Evolutionary conservation across 306 rosid species (phyloP), one percentile per base, ranked within the genome.

Genomic region (Luffa acutangula): DNA sequence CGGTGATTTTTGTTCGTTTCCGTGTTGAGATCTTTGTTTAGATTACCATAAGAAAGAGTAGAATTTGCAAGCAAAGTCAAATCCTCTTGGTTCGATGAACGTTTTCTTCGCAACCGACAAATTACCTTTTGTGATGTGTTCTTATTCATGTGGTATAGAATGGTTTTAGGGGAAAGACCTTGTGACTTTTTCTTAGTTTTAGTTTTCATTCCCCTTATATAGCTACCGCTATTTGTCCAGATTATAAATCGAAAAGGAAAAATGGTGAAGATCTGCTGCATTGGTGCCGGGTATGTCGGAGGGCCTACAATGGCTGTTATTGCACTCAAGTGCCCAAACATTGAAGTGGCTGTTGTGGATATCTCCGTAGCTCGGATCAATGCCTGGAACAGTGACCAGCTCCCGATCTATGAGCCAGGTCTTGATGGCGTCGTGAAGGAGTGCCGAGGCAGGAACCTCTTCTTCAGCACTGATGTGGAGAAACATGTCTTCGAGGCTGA

Each of bases 251-350:
- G 81, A 80, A 80, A 72, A 51, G 75, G 39, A 58, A 89, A 87
- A 81, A 95, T 95, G 98, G 98, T 95, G 96, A 95, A 95, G 92
- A 92, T 95, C 87, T 95, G 98, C 82, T 95, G 98, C 87, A 95
- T 95, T 89, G 98, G 98, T 83, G 98, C 98, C 43, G 97, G 98
- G 76, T 95, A 95, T 88, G 98, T 95, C 12, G 98, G 98, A 48
- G 98, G 98, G 34, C 98, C 98, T 34, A 95, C 98, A 57, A 95
- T 95, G 98, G 98, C 98, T 6, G 93, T 95, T 66, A 95, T 95
- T 84, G 98, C 98, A 75, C 86, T 92, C 17, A 95, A 95, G 88
- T 92, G 97, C 88, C 97, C 98, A 6, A 60, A 88, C 65, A 76
- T 92, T 80, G 90, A 92, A 84, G 97, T 95, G 75, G 97, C 87